Evolutionary conservation across 805 yeast genomes (phyloP).

Genomic region (Barnettozyma sp.): DNA sequence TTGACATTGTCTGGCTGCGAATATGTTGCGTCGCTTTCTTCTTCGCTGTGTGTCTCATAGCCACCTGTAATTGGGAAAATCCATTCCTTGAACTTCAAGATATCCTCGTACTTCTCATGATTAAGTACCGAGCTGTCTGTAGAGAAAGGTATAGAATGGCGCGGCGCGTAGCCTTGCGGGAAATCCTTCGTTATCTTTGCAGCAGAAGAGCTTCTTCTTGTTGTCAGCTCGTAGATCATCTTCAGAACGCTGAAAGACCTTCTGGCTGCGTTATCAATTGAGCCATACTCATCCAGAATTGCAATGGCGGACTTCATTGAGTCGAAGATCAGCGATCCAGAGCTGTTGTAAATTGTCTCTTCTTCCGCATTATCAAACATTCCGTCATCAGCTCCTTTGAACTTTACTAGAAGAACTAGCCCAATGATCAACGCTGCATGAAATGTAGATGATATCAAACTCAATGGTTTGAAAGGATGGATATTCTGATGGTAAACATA

Average conservation of each 20-base stretch:
- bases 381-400: conserved; percentile 17
- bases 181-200: no score
- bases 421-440: conserved; percentile 34
- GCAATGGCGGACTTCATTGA: conserved; percentile 20
- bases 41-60: no score
- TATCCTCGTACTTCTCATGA: conserved; percentile 19
- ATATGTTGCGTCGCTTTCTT: no score
- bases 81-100: conserved; percentile 24
- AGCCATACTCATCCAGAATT: conserved; percentile 17
- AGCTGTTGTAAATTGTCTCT: conserved; percentile 12
- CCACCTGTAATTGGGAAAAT: conserved; percentile 20
- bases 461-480: conserved; percentile 32
- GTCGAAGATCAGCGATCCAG: conserved; percentile 12
- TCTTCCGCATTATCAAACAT: conserved; percentile 14
- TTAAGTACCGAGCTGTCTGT: conserved; percentile 8
- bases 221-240: conserved; percentile 17
- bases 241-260: conserved; percentile 15
- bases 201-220: no score
- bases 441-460: conserved; percentile 29
- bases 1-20: no score
- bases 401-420: conserved; percentile 22
- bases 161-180: background rate
- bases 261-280: conserved; percentile 17
- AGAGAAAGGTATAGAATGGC: background rate
- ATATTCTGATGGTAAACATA: conserved; percentile 23